Conservation (phyloP, 2,329 filamentous ascomycete species). For the Sporothrix schenckii region DNA sequence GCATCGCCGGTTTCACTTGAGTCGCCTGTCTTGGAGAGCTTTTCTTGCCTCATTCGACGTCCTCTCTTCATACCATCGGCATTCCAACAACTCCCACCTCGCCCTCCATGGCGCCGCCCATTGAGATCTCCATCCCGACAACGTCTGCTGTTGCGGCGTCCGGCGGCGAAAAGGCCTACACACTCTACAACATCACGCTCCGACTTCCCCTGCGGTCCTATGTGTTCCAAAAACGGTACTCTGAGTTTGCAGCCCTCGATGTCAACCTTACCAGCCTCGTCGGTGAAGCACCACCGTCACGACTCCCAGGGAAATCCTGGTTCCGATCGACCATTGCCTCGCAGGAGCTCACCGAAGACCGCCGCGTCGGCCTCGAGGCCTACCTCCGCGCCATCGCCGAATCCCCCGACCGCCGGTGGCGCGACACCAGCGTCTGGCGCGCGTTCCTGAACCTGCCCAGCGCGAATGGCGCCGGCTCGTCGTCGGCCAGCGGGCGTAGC, state of each 20-base stretch:
- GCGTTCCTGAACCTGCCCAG: slow-evolving; percentile 70
- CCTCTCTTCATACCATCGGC: background rate
- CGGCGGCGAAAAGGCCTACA: slow-evolving; percentile 67
- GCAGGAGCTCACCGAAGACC: slow-evolving; percentile 68
- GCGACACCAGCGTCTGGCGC: slow-evolving; percentile 72
- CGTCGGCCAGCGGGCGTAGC: slow-evolving; percentile 34
- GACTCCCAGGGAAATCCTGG: slow-evolving; percentile 76
- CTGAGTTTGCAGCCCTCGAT: slow-evolving; percentile 73
- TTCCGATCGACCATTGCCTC: slow-evolving; percentile 72
- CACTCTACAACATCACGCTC: slow-evolving; percentile 76
- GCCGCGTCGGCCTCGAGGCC: slow-evolving; percentile 67
- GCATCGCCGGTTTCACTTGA: background rate
- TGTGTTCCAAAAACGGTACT: slow-evolving; percentile 79
- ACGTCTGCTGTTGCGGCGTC: slow-evolving; percentile 57
- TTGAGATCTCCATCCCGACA: slow-evolving; percentile 69
- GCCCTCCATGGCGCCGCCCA: slow-evolving; percentile 61
- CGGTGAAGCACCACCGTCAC: slow-evolving; percentile 64
- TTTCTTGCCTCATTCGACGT: background rate
- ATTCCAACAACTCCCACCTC: background rate
- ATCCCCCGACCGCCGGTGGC: slow-evolving; percentile 74
- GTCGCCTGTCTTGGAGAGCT: background rate
- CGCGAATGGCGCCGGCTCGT: slow-evolving; percentile 32
- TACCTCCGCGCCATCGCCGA: slow-evolving; percentile 75
- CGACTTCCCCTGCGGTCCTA: slow-evolving; percentile 75
- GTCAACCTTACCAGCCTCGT: slow-evolving; percentile 61